Evolutionary conservation across 2,329 filamentous ascomycete genomes (phyloP).

Genomic region (Thielaviopsis musarum): DNA sequence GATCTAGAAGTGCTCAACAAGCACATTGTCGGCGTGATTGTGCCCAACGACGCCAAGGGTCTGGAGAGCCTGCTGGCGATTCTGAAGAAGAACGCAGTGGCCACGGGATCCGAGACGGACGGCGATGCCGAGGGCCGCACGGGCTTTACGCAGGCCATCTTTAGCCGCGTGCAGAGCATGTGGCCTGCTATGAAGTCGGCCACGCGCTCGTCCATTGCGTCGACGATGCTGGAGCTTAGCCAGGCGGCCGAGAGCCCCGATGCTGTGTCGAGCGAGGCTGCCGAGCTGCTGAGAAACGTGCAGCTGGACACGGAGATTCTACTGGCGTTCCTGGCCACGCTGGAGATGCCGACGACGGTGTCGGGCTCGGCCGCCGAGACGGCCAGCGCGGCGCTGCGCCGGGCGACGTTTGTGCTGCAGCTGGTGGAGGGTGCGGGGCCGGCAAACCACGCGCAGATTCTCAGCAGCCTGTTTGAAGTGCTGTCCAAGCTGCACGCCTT

Average conservation of each 20-base stretch:
- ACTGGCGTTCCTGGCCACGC: constrained; percentile 51
- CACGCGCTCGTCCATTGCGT: constrained; percentile 39
- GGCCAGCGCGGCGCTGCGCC: constrained; percentile 41
- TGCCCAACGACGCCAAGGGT: constrained; percentile 35
- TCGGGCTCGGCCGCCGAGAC: constrained; percentile 39
- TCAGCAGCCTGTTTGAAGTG: constrained; percentile 64
- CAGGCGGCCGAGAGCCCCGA: constrained; percentile 25
- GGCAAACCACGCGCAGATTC: constrained; percentile 56
- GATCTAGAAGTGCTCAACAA: constrained; percentile 27
- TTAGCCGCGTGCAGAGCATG: constrained; percentile 50
- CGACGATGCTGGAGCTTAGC: constrained; percentile 45
- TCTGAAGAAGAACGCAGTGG: constrained; percentile 19
- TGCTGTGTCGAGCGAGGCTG: constrained; percentile 33
- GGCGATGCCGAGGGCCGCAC: constrained; percentile 25
- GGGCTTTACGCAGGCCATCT: constrained; percentile 46
- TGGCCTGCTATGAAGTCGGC: constrained; percentile 58
- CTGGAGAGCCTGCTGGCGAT: constrained; percentile 34
- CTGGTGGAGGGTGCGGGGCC: constrained; percentile 69
- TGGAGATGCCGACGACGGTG: constrained; percentile 58
- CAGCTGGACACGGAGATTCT: constrained; percentile 60
- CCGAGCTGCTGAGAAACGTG: constrained; percentile 56
- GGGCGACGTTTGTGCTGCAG: constrained; percentile 75
- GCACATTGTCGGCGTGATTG: constrained; percentile 32
- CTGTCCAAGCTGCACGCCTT: constrained; percentile 80
- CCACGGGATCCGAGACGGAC: constrained; percentile 17